Evolutionary conservation across 2,329 filamentous ascomycete genomes (phyloP).

Genomic region (Cladosporium austrohemisphaericum): DNA sequence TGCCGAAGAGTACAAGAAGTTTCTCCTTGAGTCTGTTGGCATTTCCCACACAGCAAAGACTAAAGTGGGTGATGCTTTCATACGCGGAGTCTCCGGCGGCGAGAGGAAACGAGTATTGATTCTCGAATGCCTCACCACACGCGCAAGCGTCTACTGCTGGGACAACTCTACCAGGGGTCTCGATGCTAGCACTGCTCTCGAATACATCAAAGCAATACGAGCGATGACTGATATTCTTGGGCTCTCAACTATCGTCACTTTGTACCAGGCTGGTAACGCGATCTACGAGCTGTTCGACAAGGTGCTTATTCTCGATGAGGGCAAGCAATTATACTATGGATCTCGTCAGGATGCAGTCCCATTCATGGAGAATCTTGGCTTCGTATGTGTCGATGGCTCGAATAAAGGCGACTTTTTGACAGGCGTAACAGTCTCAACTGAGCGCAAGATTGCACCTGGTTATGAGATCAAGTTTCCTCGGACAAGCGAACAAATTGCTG

Average conservation of each 20-base stretch:
- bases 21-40: constrained; percentile 55
- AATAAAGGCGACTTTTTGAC: constrained; percentile 66
- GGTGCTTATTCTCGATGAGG: constrained; percentile 63
- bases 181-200: constrained; percentile 61
- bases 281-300: constrained; percentile 70
- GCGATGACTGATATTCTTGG: constrained; percentile 61
- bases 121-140: constrained; percentile 58
- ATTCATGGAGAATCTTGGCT: constrained; percentile 64
- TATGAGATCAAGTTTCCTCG: constrained; percentile 44
- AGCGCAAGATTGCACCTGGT: constrained; percentile 42
- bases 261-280: constrained; percentile 67
- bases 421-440: constrained; percentile 57
- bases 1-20: constrained; percentile 48
- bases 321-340: constrained; percentile 64
- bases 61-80: constrained; percentile 64
- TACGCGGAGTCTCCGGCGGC: constrained; percentile 65
- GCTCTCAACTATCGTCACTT: constrained; percentile 58
- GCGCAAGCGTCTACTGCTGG: constrained; percentile 61
- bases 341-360: constrained; percentile 55
- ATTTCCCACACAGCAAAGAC: constrained; percentile 61
- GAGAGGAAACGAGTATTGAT: constrained; percentile 68
- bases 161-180: constrained; percentile 65
- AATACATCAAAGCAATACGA: constrained; percentile 53
- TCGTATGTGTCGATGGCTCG: constrained; percentile 58
- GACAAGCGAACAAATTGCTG: constrained; percentile 42